Evolutionary conservation across 495 filamentous ascomycete genomes (phyloP).

Genomic region (Daldinia bambusicola): DNA sequence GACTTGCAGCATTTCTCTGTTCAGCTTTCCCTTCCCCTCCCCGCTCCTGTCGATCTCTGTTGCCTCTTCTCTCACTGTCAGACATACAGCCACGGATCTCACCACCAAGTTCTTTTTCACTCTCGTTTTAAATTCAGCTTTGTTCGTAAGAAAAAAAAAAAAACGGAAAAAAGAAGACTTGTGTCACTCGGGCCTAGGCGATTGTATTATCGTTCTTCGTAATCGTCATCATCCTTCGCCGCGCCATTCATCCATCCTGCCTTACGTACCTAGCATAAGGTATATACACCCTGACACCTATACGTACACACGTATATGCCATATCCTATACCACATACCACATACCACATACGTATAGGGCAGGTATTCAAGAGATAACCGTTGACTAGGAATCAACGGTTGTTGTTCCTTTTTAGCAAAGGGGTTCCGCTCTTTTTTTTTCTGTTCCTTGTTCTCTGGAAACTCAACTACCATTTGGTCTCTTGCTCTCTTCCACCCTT

Average conservation of each 20-base stretch:
- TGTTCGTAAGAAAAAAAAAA: constrained; percentile 9
- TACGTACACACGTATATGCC: too few species aligned
- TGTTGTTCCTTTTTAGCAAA: constrained; percentile 22
- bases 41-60: constrained; percentile 33
- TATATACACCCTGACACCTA: too few species aligned
- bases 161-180: constrained; percentile 13
- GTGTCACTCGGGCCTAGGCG: not conserved
- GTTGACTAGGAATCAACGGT: not conserved
- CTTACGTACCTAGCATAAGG: too few species aligned
- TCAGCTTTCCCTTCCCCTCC: constrained; percentile 25
- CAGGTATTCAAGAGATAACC: constrained; percentile 6
- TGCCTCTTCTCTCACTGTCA: not conserved
- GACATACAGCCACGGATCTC: constrained; percentile 8
- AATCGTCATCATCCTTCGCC: constrained; percentile 16
- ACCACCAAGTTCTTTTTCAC: constrained; percentile 17
- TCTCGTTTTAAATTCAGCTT: constrained; percentile 27
- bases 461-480: not conserved
- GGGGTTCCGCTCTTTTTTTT: constrained; percentile 21
- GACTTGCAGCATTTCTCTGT: constrained; percentile 2
- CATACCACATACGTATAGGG: not conserved
- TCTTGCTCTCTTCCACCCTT: not conserved
- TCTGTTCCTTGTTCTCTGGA: not conserved
- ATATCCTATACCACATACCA: too few species aligned
- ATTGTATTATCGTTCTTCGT: not conserved
- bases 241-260: constrained; percentile 13